These are phyloP conservation scores for Eimeria falciformis DNA, from an alignment of 169 alveolate genomes.

Conservation along the genomic window DNA sequence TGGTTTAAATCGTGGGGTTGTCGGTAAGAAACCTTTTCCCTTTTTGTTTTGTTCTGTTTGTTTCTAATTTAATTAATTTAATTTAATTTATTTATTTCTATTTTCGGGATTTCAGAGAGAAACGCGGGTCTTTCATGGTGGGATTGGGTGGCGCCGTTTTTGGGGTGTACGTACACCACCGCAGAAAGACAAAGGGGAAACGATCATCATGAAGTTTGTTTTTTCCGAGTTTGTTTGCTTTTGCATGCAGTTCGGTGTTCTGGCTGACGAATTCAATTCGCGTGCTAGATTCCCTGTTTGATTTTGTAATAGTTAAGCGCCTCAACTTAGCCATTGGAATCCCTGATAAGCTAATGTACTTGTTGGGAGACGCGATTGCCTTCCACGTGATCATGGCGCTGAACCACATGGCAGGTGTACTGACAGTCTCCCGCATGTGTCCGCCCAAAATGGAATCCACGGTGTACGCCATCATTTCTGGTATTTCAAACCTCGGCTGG, in stretches of 20 bases:
- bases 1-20: conserved; percentile 2
- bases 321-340: background rate
- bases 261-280: conserved; percentile 63
- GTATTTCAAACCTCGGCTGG: conserved; percentile 45
- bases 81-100: background rate
- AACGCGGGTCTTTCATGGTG: too few relatives aligned
- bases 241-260: conserved; percentile 1
- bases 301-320: conserved; percentile 26
- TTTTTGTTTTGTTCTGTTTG: background rate
- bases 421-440: conserved; percentile 48
- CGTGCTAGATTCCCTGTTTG: conserved; percentile 41
- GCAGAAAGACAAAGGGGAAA: too few relatives aligned
- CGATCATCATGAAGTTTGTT: too few relatives aligned
- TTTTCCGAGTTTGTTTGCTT: background rate
- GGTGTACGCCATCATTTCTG: conserved; percentile 52
- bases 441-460: conserved; percentile 29
- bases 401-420: conserved; percentile 37
- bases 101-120: too few relatives aligned
- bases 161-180: too few relatives aligned
- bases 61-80: background rate
- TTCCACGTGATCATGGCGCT: background rate
- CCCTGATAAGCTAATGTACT: conserved; percentile 36
- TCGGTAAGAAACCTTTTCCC: background rate
- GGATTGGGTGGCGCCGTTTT: too few relatives aligned
- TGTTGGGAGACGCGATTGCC: conserved; percentile 66